Evolutionary conservation across 2,329 filamentous ascomycete genomes (phyloP), one percentile per base, ranked within the genome.

Genomic region (Fusarium stilboides): DNA sequence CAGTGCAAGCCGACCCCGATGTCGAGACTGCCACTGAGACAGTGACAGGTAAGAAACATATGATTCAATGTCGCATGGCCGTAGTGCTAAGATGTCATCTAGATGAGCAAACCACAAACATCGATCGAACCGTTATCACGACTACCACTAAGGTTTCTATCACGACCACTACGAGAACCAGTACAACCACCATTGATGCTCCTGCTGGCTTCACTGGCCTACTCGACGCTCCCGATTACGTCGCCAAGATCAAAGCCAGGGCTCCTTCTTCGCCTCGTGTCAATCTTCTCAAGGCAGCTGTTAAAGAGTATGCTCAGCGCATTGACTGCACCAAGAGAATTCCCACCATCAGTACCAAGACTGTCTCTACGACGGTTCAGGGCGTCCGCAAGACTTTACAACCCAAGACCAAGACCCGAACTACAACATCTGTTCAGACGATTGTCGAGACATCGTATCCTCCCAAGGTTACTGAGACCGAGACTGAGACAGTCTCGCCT

Each of bases 321-420:
- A 46, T 62, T 10, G 34, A 62, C 15, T 62, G 58, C 26, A 31
- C 42, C 8, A 49, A 36, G 22, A 57, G 37, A n/a, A 17, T 57
- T 12, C 43, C 52, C 13, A 31, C 28, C 8, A 57, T 36, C 14
- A 50, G 17, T 2, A 40, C 55, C 3, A 59, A 62, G 22, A 36
- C 14, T 1, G 15, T 15, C 7, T 19, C 55, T 1, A 43, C 47
- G 6, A 44, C 19, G 0, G 15, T 44, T 8, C 20, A 57, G 5
- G 47, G 39, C 4, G 3, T n/a, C 3, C 15, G 47, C 5, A 28
- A 43, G 3, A 24, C 47, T 2, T 17, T 47, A 1, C 46, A 54
- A 5, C 20, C 49, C 4, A 43, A 54, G 39, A 36, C 47, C n/a
- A 5, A 33, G 3, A 54, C 31, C 5, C 53, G 43, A 14, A 36